A percentile compares a stretch with the other conserved stretches of the same genome.
These are phyloP conservation scores for Ormosia emarginata DNA, from an alignment of 306 rosid species.

Conservation along the genomic window DNA sequence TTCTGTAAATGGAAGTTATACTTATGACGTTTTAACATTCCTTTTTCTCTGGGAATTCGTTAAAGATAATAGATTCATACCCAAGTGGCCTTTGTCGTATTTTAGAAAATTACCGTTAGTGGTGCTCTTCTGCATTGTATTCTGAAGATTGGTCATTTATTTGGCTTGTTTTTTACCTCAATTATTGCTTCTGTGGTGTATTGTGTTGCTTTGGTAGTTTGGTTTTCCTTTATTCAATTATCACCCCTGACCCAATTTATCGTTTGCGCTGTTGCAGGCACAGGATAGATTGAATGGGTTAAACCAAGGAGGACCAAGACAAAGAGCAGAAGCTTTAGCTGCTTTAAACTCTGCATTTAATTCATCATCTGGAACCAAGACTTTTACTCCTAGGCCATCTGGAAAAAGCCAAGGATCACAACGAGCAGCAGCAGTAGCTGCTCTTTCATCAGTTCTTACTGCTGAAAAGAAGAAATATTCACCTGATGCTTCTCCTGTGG, in stretches of 20 bases:
- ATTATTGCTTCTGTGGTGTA: not conserved
- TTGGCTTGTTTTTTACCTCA: not conserved
- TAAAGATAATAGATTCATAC: not conserved
- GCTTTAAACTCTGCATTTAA: conserved; percentile 80
- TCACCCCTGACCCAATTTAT: not conserved
- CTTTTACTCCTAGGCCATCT: conserved; percentile 44
- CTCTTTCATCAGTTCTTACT: conserved; percentile 83
- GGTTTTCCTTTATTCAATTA: conserved; percentile 3
- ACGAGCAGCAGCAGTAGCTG: conserved; percentile 95
- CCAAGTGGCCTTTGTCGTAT: not conserved
- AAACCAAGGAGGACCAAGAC: conserved; percentile 75
- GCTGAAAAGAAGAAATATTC: conserved; percentile 67
- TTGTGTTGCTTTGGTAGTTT: not conserved
- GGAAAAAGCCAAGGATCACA: conserved; percentile 75
- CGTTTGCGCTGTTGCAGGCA: conserved; percentile 23
- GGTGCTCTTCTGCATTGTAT: not conserved
- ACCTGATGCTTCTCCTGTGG: conserved; percentile 63
- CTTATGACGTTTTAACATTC: not conserved
- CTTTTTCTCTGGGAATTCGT: not conserved
- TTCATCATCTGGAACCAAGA: conserved; percentile 48
- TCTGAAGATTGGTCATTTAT: not conserved
- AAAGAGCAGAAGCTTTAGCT: conserved; percentile 93
- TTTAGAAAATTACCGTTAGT: not conserved
- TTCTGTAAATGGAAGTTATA: not conserved
- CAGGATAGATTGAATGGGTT: conserved; percentile 73